phyloP scores from a whole-genome alignment of 352 stramenopile genomes.

The Saprolegnia parasitica region DNA sequence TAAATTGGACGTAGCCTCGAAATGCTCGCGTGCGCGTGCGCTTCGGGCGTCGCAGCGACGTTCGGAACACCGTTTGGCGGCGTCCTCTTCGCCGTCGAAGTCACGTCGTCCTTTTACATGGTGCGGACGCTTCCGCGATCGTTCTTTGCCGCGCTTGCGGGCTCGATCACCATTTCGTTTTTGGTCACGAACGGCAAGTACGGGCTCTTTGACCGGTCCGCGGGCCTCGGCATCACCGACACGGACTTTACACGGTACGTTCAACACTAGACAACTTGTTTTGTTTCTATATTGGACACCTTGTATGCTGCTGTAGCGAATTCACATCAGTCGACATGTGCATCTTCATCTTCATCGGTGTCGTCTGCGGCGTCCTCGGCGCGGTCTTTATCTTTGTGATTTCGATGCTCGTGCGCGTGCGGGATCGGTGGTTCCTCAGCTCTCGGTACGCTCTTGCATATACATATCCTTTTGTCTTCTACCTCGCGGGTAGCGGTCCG shows the following conservation, averaged over 20 bases:
- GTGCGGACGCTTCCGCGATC: conserved; percentile 70
- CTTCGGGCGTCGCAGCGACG: conserved; percentile 77
- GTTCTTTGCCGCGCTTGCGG: conserved; percentile 79
- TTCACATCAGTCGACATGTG: conserved; percentile 49
- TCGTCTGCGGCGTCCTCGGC: conserved; percentile 61
- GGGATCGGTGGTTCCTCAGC: conserved; percentile 43
- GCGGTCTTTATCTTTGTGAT: conserved; percentile 67
- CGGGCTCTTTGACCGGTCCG: conserved; percentile 68
- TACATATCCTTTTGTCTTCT: no score
- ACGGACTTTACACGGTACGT: conserved; percentile 26
- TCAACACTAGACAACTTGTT: not conserved
- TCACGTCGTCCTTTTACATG: conserved; percentile 81
- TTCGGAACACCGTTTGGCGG: conserved; percentile 82
- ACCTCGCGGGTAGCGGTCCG: conserved; percentile 2
- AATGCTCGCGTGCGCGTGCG: conserved; percentile 76
- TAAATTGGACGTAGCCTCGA: conserved; percentile 36
- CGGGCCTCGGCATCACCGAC: conserved; percentile 48
- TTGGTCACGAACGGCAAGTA: conserved; percentile 57
- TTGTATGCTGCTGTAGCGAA: conserved; percentile 13
- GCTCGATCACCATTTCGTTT: conserved; percentile 58
- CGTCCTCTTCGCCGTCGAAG: conserved; percentile 82
- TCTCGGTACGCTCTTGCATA: conserved; percentile 13
- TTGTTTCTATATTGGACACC: not conserved
- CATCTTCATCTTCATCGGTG: conserved; percentile 61
- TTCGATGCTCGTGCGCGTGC: conserved; percentile 53